Evolutionary conservation across 129 eudicot species (phyloP).

Genomic region (Mikania micrantha): DNA sequence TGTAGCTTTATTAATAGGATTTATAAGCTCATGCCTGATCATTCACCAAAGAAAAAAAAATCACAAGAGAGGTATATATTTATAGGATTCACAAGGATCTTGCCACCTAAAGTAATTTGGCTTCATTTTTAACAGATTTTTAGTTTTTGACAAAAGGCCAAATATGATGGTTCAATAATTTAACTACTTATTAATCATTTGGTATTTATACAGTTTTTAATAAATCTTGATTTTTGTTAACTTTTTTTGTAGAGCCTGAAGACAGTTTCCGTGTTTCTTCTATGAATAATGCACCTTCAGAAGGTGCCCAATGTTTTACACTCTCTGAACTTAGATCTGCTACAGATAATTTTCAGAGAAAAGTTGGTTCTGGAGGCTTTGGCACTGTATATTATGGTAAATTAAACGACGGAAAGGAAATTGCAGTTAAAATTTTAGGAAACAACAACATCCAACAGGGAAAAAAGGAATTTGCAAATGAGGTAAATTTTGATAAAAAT

Average conservation of each 20-base stretch:
- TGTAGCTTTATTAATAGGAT: slow-evolving; percentile 65
- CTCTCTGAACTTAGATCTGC: slow-evolving; percentile 68
- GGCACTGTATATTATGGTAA: slow-evolving; percentile 90
- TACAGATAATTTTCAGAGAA: slow-evolving; percentile 72
- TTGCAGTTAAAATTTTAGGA: slow-evolving; percentile 77
- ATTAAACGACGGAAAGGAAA: slow-evolving; percentile 72
- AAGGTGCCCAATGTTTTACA: slow-evolving; percentile 82
- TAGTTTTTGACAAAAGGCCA: neutral
- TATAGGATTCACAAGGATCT: neutral
- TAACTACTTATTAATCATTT: neutral
- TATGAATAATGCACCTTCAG: slow-evolving; percentile 51
- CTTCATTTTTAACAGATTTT: neutral
- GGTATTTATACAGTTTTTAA: neutral
- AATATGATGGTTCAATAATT: neutral
- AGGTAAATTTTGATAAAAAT: slow-evolving; percentile 40
- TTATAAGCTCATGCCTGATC: slow-evolving; percentile 55
- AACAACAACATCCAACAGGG: slow-evolving; percentile 77
- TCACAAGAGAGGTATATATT: slow-evolving; percentile 47
- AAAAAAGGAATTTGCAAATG: too few species aligned
- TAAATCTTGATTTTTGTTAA: neutral
- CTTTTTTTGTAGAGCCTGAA: slow-evolving; percentile 30
- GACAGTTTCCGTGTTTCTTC: slow-evolving; percentile 30
- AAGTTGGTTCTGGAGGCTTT: slow-evolving; percentile 95
- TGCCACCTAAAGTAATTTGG: neutral
- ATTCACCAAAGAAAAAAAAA: slow-evolving; percentile 44